phyloP scores from a whole-genome alignment of 164 flowering plant species.

The Vitis labrusca region DNA sequence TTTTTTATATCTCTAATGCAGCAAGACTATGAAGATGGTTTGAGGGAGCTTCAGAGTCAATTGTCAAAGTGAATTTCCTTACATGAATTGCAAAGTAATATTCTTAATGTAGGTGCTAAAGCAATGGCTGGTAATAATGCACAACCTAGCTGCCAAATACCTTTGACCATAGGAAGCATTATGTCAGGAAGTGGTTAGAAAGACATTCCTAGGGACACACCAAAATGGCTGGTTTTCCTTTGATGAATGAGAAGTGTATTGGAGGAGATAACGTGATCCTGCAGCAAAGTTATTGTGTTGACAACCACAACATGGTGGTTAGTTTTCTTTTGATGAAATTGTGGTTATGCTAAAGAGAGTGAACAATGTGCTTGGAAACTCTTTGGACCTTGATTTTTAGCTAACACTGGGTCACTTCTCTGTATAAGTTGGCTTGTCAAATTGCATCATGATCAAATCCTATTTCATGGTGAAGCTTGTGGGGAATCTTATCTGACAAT shows the following conservation, averaged over 20 bases:
- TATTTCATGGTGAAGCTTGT: too few relatives aligned
- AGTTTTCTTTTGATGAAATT: slow-evolving; percentile 3
- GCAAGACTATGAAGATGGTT: slow-evolving; percentile 40
- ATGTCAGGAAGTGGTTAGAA: slow-evolving; percentile 39
- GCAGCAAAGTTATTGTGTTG: slow-evolving; percentile 25
- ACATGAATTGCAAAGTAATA: slow-evolving; percentile 21
- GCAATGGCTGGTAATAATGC: slow-evolving; percentile 9
- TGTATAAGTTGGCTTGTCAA: too few relatives aligned
- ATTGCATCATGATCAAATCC: too few relatives aligned
- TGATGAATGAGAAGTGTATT: slow-evolving; percentile 29
- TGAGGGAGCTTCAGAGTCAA: slow-evolving; percentile 36
- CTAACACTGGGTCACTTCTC: too few relatives aligned
- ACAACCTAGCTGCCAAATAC: slow-evolving; percentile 10
- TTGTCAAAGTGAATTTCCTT: slow-evolving; percentile 35
- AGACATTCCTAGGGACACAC: slow-evolving; percentile 11
- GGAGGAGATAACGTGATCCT: slow-evolving; percentile 29
- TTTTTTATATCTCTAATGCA: slow-evolving; percentile 14
- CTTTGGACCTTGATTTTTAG: too few relatives aligned
- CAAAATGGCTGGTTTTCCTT: slow-evolving; percentile 11
- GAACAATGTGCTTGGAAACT: too few relatives aligned
- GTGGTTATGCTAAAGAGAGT: too few relatives aligned
- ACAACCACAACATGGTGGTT: slow-evolving; percentile 38
- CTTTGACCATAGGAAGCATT: slow-evolving; percentile 18
- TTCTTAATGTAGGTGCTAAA: slow-evolving; percentile 10
- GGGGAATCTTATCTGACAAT: too few relatives aligned